Percentiles rank a stretch among this genome's conserved stretches.
Evolutionary conservation across 305 asterid species (phyloP).

Genomic region (Rubia peregrina): DNA sequence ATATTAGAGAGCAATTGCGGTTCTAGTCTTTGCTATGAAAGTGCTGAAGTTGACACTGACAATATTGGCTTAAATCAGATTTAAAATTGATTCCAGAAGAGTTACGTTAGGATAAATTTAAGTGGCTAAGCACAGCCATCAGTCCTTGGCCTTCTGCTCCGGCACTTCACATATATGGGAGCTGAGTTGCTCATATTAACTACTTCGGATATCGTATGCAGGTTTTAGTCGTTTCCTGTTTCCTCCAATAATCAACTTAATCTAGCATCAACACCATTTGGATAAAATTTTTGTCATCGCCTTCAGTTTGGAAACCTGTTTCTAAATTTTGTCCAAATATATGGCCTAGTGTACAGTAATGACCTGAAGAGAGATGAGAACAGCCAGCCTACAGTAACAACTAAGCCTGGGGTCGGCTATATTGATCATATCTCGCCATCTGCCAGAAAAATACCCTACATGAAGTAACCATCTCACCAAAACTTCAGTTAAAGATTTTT

Average conservation of each 20-base stretch:
- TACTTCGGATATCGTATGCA: not conserved
- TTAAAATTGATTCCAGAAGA: not conserved
- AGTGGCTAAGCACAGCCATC: not conserved
- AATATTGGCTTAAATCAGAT: not conserved
- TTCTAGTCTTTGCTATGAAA: not conserved
- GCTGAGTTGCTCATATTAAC: not conserved
- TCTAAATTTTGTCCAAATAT: not conserved
- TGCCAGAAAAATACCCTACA: too few species aligned
- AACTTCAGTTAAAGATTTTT: too few species aligned
- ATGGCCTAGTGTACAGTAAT: not conserved
- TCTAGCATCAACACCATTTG: not conserved
- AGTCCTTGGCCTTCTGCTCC: not conserved
- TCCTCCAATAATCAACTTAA: not conserved
- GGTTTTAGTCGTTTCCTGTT: not conserved
- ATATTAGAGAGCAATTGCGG: too few species aligned
- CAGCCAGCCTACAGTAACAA: not conserved
- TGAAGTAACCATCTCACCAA: not conserved
- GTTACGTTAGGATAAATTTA: not conserved
- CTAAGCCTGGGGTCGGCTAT: not conserved
- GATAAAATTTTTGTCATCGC: not conserved
- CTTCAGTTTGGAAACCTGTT: not conserved
- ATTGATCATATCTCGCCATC: not conserved
- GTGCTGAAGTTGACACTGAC: not conserved
- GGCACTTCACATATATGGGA: not conserved
- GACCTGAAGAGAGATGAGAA: not conserved